Conservation (phyloP, 108 stramenopile genomes). For the Stephanodiscus triporus region DNA sequence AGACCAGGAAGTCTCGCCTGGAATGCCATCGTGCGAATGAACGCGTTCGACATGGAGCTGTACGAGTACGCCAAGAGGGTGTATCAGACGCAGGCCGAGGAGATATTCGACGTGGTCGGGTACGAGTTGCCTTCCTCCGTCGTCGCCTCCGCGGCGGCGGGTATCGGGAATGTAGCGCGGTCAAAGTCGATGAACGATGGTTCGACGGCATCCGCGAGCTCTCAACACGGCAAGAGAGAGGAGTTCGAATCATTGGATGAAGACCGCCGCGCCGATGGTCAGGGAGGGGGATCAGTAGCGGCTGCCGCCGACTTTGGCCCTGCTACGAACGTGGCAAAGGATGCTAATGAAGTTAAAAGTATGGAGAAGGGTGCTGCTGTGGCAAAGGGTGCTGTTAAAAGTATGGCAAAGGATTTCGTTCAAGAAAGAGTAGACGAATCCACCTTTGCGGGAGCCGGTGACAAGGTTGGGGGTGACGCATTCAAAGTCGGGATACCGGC, state of each 20-base stretch:
- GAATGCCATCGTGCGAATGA: slow-evolving; percentile 38
- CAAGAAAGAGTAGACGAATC: not conserved
- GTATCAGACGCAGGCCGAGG: slow-evolving; percentile 37
- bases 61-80: slow-evolving; percentile 51
- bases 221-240: not conserved
- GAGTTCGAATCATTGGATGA: no score
- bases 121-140: not conserved
- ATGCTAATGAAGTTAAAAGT: not conserved
- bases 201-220: not conserved
- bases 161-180: not conserved
- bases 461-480: not conserved
- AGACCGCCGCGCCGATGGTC: no score
- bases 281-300: no score
- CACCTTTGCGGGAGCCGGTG: not conserved
- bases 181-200: not conserved
- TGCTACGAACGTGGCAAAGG: not conserved
- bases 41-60: slow-evolving; percentile 49
- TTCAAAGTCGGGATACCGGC: not conserved
- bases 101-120: slow-evolving; percentile 27
- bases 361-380: not conserved
- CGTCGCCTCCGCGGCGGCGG: not conserved
- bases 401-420: not conserved
- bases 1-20: slow-evolving; percentile 42
- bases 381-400: not conserved
- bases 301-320: not conserved